phyloP scores from a whole-genome alignment of 2,329 filamentous ascomycete species.

The Aspergillus sp. region DNA sequence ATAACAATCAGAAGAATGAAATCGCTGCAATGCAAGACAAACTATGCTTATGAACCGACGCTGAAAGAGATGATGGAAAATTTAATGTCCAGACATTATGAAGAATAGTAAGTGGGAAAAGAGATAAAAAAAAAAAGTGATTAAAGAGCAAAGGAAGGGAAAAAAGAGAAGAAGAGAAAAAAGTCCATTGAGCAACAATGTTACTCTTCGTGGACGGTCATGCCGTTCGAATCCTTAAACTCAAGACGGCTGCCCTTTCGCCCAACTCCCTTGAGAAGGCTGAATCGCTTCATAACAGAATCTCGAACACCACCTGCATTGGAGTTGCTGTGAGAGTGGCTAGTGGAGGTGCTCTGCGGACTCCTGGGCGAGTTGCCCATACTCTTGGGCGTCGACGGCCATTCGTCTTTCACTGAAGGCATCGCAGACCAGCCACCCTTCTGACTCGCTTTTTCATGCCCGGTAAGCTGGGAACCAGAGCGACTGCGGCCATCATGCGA shows the following conservation, averaged over 20 bases:
- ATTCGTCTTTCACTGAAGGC: constrained; percentile 28
- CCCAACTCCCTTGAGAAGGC: constrained; percentile 65
- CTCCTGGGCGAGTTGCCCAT: constrained; percentile 11
- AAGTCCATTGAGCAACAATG: constrained; percentile 2
- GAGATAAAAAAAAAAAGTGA: constrained; percentile 11
- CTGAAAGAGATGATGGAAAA: constrained; percentile 3
- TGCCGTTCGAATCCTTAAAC: constrained; percentile 28
- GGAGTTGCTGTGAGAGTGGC: constrained; percentile 26
- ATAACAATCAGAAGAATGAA: constrained; percentile 1
- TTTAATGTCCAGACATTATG: constrained; percentile 22
- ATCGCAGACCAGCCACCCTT: constrained; percentile 30
- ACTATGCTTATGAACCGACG: constrained; percentile 2
- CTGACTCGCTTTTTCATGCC: constrained; percentile 6
- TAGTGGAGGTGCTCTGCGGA: constrained; percentile 30
- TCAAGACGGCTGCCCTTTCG: constrained; percentile 61
- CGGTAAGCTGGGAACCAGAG: constrained; percentile 15
- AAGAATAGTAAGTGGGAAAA: constrained; percentile 2
- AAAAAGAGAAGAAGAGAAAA: constrained; percentile 13
- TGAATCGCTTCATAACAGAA: constrained; percentile 73
- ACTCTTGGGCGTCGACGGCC: constrained; percentile 28
- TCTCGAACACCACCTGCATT: constrained; percentile 41
- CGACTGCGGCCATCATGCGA: constrained; percentile 27
- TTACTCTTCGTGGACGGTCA: constrained; percentile 34
- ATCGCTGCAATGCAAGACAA: constrained; percentile 13
- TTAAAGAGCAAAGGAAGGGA: constrained; percentile 11